Evolutionary conservation across 2,329 filamentous ascomycete species (phyloP).

Genomic region (Metarhizium brunneum): DNA sequence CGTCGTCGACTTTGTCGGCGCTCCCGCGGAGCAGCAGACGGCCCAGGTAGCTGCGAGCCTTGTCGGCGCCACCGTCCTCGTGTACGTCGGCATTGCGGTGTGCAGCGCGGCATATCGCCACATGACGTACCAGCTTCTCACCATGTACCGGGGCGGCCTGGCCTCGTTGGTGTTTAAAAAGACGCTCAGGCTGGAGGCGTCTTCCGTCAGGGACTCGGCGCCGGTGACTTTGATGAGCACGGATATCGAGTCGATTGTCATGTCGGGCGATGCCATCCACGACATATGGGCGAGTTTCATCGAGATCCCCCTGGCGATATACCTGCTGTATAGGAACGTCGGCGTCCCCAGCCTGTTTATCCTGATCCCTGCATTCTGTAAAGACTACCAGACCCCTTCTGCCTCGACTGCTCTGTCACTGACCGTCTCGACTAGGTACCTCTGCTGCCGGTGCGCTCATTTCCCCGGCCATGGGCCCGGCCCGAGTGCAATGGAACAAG

Average conservation of each 20-base stretch:
- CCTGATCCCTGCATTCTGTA: conserved; percentile 18
- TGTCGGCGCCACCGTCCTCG: conserved; percentile 28
- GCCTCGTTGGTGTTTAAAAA: conserved; percentile 40
- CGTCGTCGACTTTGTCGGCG: conserved; percentile 20
- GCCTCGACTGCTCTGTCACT: neutral
- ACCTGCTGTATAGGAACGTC: conserved; percentile 24
- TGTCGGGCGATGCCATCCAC: conserved; percentile 18
- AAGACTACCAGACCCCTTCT: conserved; percentile 1
- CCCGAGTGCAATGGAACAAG: conserved; percentile 26
- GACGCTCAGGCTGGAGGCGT: conserved; percentile 24
- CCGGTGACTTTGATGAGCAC: conserved; percentile 37
- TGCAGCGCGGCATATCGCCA: conserved; percentile 22
- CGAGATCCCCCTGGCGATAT: conserved; percentile 27
- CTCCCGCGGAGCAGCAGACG: conserved; percentile 14
- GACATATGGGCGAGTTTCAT: conserved; percentile 30
- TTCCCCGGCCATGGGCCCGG: conserved; percentile 20
- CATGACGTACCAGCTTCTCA: conserved; percentile 24
- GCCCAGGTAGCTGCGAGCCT: conserved; percentile 25
- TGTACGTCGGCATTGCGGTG: conserved; percentile 34
- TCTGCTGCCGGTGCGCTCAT: conserved; percentile 12
- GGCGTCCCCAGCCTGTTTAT: conserved; percentile 15
- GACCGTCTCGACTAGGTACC: conserved; percentile 8
- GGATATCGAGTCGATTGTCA: conserved; percentile 28
- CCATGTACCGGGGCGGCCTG: conserved; percentile 25
- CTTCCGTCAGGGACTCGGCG: conserved; percentile 23